Base-by-base conservation (phyloP, 139 green algal genomes). In the Micractinium sp. region DNA sequence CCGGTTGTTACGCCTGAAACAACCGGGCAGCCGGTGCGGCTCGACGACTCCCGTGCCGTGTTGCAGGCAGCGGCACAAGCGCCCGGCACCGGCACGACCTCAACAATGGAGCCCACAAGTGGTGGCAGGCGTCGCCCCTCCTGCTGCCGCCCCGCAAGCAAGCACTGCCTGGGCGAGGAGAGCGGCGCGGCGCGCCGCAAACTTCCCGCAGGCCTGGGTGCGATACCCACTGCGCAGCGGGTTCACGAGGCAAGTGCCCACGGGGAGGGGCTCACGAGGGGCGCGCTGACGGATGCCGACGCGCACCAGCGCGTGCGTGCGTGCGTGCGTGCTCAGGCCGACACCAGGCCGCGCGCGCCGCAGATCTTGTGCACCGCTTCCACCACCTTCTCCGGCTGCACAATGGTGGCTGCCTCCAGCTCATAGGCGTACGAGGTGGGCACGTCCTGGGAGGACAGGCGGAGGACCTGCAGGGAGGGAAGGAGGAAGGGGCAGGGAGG, bases 321-420 rank as follows among this genome's bases (percentile, higher is more conserved):
- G 29, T 25, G 29, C 12, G 29, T 56, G 69, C 69, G 12, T 33
- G 63, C 82, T 25, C 39, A 31, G 9, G 38, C 66, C 31, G 39
- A 63, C 83, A 87, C 83, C 1, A 63, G 38, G 67, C 27, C 83
- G 36, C 82, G 82, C 41, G 36, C 36, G 66, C 83, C 83, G 83
- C 83, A 87, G 27, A 87, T 41, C 83, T 87, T 87, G 66, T 87
- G 83, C 33, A 95, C 93, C 9, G 93, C 93, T 76, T 87, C 88
- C 36, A 92, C 86, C 47, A 99, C 97, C 86, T 98, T 92, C 83
- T 94, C 92, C 23, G 94, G 93, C 92, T 99, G 97, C 90, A 99
- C 97, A 85, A 99, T 99, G 78, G 97, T 99, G 56, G 96, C 96
- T 18, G 96, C 95, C 93, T 99, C 97, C 81, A 99, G 94, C 93